Conservation (phyloP, 768 basidiomycete species). For the Boletus rex-veris region DNA sequence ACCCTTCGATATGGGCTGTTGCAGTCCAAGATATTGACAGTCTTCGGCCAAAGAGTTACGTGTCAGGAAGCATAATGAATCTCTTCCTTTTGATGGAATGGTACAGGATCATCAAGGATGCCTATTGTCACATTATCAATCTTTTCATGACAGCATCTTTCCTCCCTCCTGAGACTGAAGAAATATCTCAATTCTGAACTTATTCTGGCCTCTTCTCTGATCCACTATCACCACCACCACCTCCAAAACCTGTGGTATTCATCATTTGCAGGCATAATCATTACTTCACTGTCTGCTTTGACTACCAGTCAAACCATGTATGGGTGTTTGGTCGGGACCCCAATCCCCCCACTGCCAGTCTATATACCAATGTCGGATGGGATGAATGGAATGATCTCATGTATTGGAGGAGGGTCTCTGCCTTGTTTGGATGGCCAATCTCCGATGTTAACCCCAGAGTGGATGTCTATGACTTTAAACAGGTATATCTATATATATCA, state of each 20-base stretch:
- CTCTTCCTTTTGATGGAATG: neutral
- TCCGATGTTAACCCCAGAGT: neutral
- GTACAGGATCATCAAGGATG: neutral
- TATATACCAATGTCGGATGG: neutral
- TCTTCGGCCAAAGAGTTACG: conserved; percentile 1
- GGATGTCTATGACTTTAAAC: too few species aligned
- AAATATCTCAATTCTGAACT: neutral
- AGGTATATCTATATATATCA: too few species aligned
- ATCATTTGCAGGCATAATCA: conserved; percentile 1
- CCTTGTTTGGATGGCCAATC: neutral
- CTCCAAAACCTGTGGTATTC: conserved; percentile 1
- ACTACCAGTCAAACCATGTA: conserved; percentile 3
- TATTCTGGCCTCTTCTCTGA: neutral
- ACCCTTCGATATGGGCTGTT: conserved; percentile 9
- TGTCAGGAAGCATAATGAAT: conserved; percentile 2
- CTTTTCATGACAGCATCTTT: neutral
- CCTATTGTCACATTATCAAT: neutral
- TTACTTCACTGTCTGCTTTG: conserved; percentile 5
- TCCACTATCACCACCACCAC: neutral
- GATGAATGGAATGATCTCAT: neutral
- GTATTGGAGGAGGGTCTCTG: neutral
- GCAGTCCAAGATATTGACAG: neutral
- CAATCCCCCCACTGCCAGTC: neutral
- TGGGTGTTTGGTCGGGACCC: neutral
- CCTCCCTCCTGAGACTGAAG: neutral